Base-by-base conservation (phyloP, 192 early-diverging fungal species). In the Polychytrium aggregatum region DNA sequence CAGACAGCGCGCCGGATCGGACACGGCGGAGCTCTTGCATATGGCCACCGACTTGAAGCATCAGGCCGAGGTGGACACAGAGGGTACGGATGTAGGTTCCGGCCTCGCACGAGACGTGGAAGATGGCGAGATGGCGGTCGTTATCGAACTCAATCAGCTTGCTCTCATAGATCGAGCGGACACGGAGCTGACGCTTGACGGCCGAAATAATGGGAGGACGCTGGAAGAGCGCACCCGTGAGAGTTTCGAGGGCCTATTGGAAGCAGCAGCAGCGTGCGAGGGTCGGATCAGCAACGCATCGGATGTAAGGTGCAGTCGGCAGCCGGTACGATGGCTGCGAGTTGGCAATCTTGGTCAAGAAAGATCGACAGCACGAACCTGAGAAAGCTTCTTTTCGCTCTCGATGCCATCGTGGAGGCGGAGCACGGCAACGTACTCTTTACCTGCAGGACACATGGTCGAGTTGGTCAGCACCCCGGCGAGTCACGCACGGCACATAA, bases 21-120 rank as follows among this genome's bases (percentile, higher is more conserved):
- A 98, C 92, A 66, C 95, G 82, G 47, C 95, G 82, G 46, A 98
- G 84, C 71, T 98, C 95, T 75, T 95, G 90, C 95, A 98, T 98
- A 59, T 98, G 95, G 16, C 92, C 95, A 59, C 95, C 95, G 45
- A 87, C 88, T 42, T 87, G 88, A 41, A 98, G 72, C 46, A 98
- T 67, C 9, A 98, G 72, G 56, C 95, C 95, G 67, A 98, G 64
- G 64, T 98, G 95, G 26, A 97, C 92, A 64, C 95, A 98, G 46
- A 98, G 67, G n/a, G 95, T 98, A 74, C 95, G 87, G 67, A 98
- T 92, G 62, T 98, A 98, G 13, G 95, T 98, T 50, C 95, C 95
- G 44, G 95, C 95, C 78, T 98, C 95, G 70, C 95, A 98, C 46
- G 75, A 82, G 33, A 89, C 92, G 92, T 92, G 97, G 73, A 98